These are phyloP conservation scores for Paraphoma chrysanthemicola DNA, from an alignment of 2,329 filamentous ascomycete species.

Conservation along the genomic window DNA sequence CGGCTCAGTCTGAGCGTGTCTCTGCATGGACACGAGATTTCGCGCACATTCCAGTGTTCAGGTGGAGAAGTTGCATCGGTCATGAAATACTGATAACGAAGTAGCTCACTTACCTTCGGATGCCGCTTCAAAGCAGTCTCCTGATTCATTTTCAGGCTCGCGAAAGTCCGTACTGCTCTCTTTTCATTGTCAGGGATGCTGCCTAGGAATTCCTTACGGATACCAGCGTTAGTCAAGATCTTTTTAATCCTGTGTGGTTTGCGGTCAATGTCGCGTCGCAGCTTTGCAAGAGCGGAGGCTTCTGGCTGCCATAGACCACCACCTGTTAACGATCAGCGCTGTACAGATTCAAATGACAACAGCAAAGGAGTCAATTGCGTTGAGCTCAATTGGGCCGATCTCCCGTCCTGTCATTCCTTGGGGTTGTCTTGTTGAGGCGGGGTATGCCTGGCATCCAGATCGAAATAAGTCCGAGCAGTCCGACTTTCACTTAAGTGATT, in stretches of 20 bases:
- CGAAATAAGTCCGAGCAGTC: no score
- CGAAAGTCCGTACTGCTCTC: slow-evolving; percentile 73
- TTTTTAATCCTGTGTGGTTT: slow-evolving; percentile 73
- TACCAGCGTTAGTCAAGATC: slow-evolving; percentile 66
- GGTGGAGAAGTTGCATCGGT: no score
- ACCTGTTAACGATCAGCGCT: slow-evolving; percentile 54
- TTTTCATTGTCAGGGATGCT: slow-evolving; percentile 62
- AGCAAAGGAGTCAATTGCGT: background rate
- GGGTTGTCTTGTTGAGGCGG: background rate
- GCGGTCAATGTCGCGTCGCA: slow-evolving; percentile 78
- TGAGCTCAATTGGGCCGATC: background rate
- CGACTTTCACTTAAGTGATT: background rate
- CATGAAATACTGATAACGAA: background rate
- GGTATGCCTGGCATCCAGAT: background rate
- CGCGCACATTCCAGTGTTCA: no score
- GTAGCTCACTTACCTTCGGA: slow-evolving; percentile 71
- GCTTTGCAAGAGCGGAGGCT: slow-evolving; percentile 65
- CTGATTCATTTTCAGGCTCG: slow-evolving; percentile 62
- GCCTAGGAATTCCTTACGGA: slow-evolving; percentile 71
- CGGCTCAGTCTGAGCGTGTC: no score
- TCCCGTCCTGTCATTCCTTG: no score
- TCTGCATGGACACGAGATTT: no score
- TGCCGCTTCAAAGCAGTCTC: slow-evolving; percentile 82
- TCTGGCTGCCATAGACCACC: slow-evolving; percentile 86
- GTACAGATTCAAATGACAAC: background rate